Percentiles rank a stretch among this genome's conserved stretches.
phyloP scores from a whole-genome alignment of 1,139 yeast species.

The Yamadazyma sp. region DNA sequence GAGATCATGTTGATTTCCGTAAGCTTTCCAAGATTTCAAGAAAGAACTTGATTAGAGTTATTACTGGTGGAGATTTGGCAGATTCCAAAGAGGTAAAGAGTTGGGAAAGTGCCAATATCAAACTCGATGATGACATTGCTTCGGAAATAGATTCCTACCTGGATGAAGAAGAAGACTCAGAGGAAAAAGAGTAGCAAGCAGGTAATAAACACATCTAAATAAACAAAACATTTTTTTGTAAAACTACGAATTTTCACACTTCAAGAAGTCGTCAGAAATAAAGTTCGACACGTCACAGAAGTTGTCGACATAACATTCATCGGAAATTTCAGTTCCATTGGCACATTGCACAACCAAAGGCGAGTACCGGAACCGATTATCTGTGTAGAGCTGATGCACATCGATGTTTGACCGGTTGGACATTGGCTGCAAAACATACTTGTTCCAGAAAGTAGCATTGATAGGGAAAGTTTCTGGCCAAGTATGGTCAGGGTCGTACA shows the following conservation, averaged over 20 bases:
- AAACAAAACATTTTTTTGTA: too few species aligned
- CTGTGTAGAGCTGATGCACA: constrained; percentile 30
- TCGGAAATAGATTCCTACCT: constrained; percentile 7
- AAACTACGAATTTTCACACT: too few species aligned
- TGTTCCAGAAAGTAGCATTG: constrained; percentile 61
- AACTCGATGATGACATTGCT: constrained; percentile 15
- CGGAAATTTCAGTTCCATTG: constrained; percentile 30
- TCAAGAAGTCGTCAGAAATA: constrained; percentile 11
- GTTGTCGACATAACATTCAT: constrained; percentile 39
- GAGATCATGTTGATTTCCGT: constrained; percentile 48
- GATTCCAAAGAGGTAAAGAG: constrained; percentile 31
- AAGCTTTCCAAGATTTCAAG: constrained; percentile 51
- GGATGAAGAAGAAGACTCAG: constrained; percentile 13
- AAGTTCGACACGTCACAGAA: constrained; percentile 35
- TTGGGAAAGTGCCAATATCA: constrained; percentile 39
- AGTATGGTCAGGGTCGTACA: constrained; percentile 41
- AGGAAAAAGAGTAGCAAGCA: constrained; percentile 12
- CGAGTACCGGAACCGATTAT: constrained; percentile 50
- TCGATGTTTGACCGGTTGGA: constrained; percentile 3
- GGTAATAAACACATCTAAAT: too few species aligned
- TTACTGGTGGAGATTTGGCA: constrained; percentile 55
- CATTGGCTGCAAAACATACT: constrained; percentile 33
- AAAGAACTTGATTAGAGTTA: constrained; percentile 55
- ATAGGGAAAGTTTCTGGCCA: constrained; percentile 56
- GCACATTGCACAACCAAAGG: constrained; percentile 50